A percentile compares a stretch with the other conserved stretches of the same genome.
Conservation (phyloP, 169 alveolate species). For the Haemoproteus tartakovskyi region DNA sequence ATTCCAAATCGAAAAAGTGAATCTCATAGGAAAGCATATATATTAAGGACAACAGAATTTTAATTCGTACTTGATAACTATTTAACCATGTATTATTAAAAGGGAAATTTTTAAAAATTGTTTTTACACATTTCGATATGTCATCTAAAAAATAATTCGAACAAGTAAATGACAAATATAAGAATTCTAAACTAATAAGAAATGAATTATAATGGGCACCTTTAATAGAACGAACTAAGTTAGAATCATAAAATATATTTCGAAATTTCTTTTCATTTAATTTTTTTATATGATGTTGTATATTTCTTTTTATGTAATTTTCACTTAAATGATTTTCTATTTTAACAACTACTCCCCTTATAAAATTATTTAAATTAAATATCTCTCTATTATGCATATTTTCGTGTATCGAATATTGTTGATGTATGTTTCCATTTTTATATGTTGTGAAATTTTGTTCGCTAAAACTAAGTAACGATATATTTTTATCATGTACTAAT, state of each 20-base stretch:
- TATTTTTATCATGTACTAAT: slow-evolving; percentile 6
- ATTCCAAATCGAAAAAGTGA: slow-evolving; percentile 1
- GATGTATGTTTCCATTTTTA: background rate
- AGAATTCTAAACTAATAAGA: slow-evolving; percentile 24
- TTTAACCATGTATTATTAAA: slow-evolving; percentile 46
- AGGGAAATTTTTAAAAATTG: slow-evolving; percentile 12
- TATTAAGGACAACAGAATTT: slow-evolving; percentile 26
- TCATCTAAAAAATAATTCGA: slow-evolving; percentile 48
- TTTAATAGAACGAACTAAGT: slow-evolving; percentile 2
- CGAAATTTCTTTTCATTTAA: slow-evolving; percentile 5
- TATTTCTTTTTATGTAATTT: slow-evolving; percentile 7
- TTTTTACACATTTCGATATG: slow-evolving; percentile 15
- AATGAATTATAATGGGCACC: slow-evolving; percentile 2
- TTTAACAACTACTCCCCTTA: slow-evolving; percentile 38
- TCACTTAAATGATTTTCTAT: slow-evolving; percentile 5
- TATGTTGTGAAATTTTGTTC: background rate
- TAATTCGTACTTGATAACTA: slow-evolving; percentile 27
- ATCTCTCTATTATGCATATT: background rate
- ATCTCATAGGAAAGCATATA: slow-evolving; percentile 33
- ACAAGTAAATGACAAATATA: slow-evolving; percentile 35
- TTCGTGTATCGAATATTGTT: background rate
- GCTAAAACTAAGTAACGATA: slow-evolving; percentile 9
- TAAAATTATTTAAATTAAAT: slow-evolving; percentile 12
- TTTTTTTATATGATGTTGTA: slow-evolving; percentile 14
- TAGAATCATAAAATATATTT: slow-evolving; percentile 25